Base-by-base conservation (phyloP, 1,284 basidiomycete species). In the Pholiota adiposa region DNA sequence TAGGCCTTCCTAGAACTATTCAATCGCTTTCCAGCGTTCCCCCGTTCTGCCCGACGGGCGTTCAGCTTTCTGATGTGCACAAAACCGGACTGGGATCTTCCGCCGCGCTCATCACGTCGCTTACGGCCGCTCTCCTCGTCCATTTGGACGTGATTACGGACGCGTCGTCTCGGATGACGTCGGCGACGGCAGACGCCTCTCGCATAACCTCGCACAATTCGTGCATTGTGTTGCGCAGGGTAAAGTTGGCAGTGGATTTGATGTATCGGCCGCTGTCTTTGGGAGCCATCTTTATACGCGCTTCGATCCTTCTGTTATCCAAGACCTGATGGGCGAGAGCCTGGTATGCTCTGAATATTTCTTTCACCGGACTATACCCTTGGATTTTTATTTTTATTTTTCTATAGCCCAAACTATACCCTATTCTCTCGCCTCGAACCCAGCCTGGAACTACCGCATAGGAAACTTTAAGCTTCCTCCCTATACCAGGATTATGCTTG, bases 61-160 rank as follows among this genome's bases (percentile, higher is more conserved):
- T 89, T 31, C 75, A 75, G 0, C 81, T 99, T 46, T 77, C 83
- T 1, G 79, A 93, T 51, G 96, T 97, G 8, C 96, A 98, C 83
- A 99, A 99, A 79, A 99, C 97, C 0, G 97, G 97, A 2, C 86
- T 99, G 43, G 97, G 97, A 29, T 98, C 96, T 3, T 98, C 96
- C 8, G 97, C 97, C 0, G 94, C 97, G 0, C 87, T 99, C 69
- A 97, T 98, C 70, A 98, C 97, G 0, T 97, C 96, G 34, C 86
- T 99, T 58, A 91, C 95, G 48, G 90, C 92, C 33, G 90, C 89
- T 3, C 82, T 99, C 25, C 84, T 98, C 21, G 75, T 95, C 9
- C 94, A 95, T 69, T 81, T 97, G 59, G 77, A 78, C 40, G 82
- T 89, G 50, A 86, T 94, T 63, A 74, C 84, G 31, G 64, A 74